Evolutionary conservation across 257 asterid genomes (phyloP), one percentile per base, ranked within the genome.

Genomic region (Pogostemon cablin): DNA sequence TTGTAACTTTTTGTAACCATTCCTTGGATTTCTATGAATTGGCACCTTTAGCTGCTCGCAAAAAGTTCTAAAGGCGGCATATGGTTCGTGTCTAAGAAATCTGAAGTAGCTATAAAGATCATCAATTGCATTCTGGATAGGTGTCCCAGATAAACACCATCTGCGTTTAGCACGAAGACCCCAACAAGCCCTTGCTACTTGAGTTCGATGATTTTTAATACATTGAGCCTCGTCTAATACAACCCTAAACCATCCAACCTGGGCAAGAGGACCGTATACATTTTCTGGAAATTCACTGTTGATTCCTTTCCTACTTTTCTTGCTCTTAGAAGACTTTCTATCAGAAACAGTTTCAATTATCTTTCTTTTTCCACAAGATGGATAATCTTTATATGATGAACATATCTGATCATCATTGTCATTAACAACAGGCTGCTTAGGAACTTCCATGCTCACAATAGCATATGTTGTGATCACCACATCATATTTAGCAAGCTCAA

Each of bases 131-230:
- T 95, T 95, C 79, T 91, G 98, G 76, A 95, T 89, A 10, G 99
- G 99, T n/a, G 99, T 95, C 78, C 99, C 99, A 0, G 98, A 95
- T 53, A 95, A 88, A 79, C 99, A 95, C 99, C 99, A 95, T 66
- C 99, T 85, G 15, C 97, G 95, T 82, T 95, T 95, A 69, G 99
- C 98, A 62, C 98, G 98, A 60, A 95, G 98, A 75, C 98, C 99
- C 98, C 99, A 95, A 78, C 99, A 95, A 61, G 99, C 97, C 87
- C 99, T 86, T 65, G 99, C 98, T 11, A 81, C 96, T 82, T 91
- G 95, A 73, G 99, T 95, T 72, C 95, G 81, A 74, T 88, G 89
- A 78, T 95, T 95, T 87, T 95, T 95, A 59, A 95, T 95, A 85
- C 98, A 89, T 75, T 95, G 99, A 70, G 99, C 99, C 90, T 95